A percentile compares a stretch with the other conserved stretches of the same genome.
Evolutionary conservation across 1,284 basidiomycete species (phyloP).

Genomic region (Leccinum holopus): DNA sequence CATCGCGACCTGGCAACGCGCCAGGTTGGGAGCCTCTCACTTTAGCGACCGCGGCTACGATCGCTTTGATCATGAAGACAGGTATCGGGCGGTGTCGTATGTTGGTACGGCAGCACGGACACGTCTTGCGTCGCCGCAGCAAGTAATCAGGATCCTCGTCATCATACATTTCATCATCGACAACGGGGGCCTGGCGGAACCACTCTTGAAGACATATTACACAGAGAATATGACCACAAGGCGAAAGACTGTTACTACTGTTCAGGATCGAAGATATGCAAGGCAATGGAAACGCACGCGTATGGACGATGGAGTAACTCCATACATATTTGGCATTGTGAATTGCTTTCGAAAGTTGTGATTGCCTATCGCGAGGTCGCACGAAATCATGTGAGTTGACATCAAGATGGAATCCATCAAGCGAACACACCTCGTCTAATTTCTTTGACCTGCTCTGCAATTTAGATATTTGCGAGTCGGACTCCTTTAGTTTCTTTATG

Average conservation of each 20-base stretch:
- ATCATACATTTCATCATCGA: slow-evolving; percentile 54
- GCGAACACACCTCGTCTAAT: slow-evolving; percentile 51
- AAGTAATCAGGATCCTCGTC: slow-evolving; percentile 51
- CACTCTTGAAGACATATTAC: slow-evolving; percentile 68
- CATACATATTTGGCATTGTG: slow-evolving; percentile 76
- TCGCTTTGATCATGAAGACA: slow-evolving; percentile 63
- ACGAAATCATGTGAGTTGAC: neutral
- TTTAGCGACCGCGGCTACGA: slow-evolving; percentile 50
- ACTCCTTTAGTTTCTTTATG: slow-evolving; percentile 49
- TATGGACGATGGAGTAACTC: slow-evolving; percentile 62
- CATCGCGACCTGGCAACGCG: slow-evolving; percentile 24
- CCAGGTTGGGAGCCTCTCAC: slow-evolving; percentile 28
- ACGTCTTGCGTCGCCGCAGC: slow-evolving; percentile 61
- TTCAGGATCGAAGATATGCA: slow-evolving; percentile 7
- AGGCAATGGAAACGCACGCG: slow-evolving; percentile 46
- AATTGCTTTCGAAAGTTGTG: slow-evolving; percentile 50
- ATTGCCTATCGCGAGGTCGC: slow-evolving; percentile 42
- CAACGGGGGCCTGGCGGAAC: slow-evolving; percentile 65
- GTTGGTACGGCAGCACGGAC: slow-evolving; percentile 63
- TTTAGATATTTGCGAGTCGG: slow-evolving; percentile 45
- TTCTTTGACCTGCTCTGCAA: slow-evolving; percentile 49
- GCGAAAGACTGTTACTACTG: slow-evolving; percentile 50
- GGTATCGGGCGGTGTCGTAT: slow-evolving; percentile 62
- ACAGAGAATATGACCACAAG: slow-evolving; percentile 72
- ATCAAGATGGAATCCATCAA: neutral